Evolutionary conservation across 148 eudicot genomes (phyloP), one percentile per base, ranked within the genome.

Genomic region (Gaultheria prostrata): DNA sequence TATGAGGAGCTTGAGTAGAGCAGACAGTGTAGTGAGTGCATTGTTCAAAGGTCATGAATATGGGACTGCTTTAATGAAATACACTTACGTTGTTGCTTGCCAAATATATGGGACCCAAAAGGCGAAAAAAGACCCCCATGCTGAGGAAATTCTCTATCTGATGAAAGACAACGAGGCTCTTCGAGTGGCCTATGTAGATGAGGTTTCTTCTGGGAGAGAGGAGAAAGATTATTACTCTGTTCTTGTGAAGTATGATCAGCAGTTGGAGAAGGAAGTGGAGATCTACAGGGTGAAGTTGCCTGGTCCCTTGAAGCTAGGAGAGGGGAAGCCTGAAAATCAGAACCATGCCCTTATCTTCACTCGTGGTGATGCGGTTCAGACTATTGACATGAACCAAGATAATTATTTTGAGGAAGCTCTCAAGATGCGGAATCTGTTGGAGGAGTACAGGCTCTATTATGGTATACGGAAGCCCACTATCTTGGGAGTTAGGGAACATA

Each of bases 351-450:
- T 93, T 78, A 95, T 95, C 8, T 95, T 94, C 86, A 95, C 96
- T 51, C 90, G 98, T 74, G 98, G 98, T 45, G 98, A 95, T 93
- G 98, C 98, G 8, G 89, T 94, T 78, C 98, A 95, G 90, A 94
- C 98, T 1, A 95, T 95, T 86, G 98, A 95, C 83, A 95, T 95
- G 98, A 95, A 95, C 87, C 98, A 95, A 86, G 98, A 95, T 84
- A 94, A 89, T 87, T 95, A 94, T 87, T 95, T 95, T 87, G 98
- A 95, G 89, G 98, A 95, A 90, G 92, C 98, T 24, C 93, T 95
- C 49, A 95, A 95, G 84, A 91, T 94, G 92, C 86, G 98, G 83
- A 95, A 95, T 85, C 91, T 95, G 80, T 84, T 95, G 88, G 92
- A 95, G 90, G 98, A 95, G 86, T 95, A 90, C 85, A 91, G 81